Evolutionary conservation across 352 stramenopile species (phyloP), one percentile per base, ranked within the genome.

Genomic region (Halophytophthora polymorphica): DNA sequence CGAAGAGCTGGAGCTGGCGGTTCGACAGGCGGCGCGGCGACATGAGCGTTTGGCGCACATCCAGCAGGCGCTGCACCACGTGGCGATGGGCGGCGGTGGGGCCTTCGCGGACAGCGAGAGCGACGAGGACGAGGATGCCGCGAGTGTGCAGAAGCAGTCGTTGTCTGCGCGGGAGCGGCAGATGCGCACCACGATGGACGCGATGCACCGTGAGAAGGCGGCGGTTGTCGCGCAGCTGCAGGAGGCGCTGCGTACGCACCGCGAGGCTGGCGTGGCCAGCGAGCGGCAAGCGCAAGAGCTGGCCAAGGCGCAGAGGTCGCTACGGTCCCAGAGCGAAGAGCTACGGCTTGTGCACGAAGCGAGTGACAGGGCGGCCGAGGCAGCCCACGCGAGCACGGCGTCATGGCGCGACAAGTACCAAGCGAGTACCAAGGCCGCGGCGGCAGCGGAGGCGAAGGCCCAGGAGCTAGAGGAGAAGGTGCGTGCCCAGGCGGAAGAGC

Each of bases 271-370:
- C 1, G 50, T 66, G 28, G 48, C 47, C 12, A 67, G 67, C 33
- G 74, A 88, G 25, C 72, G 80, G n/a, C 73, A 85, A 64, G 60
- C 65, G 19, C 66, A 83, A 19, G 79, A 86, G 47, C 66, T 90
- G 1, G 60, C 71, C 41, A 80, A 73, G 36, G 61, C 60, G 5
- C 73, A 88, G 23, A 68, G 78, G 47, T 53, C 68, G 6, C 40
- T 76, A 3, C 57, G 53, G 2, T 50, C 70, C 41, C 75, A 77
- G 40, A 41, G 55, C 6, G 76, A 88, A 33, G 79, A 88, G 35
- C 51, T 86, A 14, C 68, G 67, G 22, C 45, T 39, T 2, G 18
- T 41, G 0, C 59, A 66, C 1, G 76, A 88, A 14, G 48, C 80
- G 10, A 79, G 61, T 45, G 61, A 74, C 2, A 73, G 62, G 17